Base-by-base conservation (phyloP, 2,329 filamentous ascomycete species). In the Anthostomella pinea region DNA sequence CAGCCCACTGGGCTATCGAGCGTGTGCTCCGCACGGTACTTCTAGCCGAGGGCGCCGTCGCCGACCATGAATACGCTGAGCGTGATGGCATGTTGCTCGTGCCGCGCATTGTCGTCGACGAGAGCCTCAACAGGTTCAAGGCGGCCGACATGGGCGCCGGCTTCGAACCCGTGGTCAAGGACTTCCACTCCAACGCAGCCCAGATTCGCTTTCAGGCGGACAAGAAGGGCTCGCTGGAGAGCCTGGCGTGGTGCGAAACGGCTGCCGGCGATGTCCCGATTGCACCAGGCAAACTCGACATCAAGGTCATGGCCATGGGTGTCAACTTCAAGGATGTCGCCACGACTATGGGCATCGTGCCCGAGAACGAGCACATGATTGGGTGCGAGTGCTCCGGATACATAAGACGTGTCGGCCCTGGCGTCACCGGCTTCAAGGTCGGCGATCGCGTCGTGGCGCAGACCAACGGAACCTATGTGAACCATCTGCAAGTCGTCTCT, bases 311-410 rank as follows among this genome's bases (percentile, higher is more conserved):
- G 33, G 57, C 64, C 2, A 35, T 49, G 4, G 66, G 63, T 9
- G 35, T 68, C 3, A 68, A 68, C 29, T 65, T 63, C 43, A 56
- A 55, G 16, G 65, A 68, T 39, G 53, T 65, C 0, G 48, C 62
- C 2, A 52, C 50, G 4, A 53, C 56, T 1, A 44, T 56, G 42
- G 47, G 50, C 2, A 46, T 53, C 8, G 43, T 54, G 1, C 45
- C 50, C 2, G 44, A 51, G 15, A 23, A 54, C 8, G 46, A 52
- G 15, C 30, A 40, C 14, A 33, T 6, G 1, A 5, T 50, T 3
- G 49, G 49, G 4, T 38, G 41, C n/a, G 63, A 65, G 35, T 35
- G 39, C 7, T 28, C 36, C 3, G 48, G 46, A 1, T 3, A 39
- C 2, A 29, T 49, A 2, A 34, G 5, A 3, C 30, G 26, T 2